Evolutionary conservation across 208 protist genomes (phyloP), one percentile per base, ranked within the genome.

Genomic region (Angomonas deanei): DNA sequence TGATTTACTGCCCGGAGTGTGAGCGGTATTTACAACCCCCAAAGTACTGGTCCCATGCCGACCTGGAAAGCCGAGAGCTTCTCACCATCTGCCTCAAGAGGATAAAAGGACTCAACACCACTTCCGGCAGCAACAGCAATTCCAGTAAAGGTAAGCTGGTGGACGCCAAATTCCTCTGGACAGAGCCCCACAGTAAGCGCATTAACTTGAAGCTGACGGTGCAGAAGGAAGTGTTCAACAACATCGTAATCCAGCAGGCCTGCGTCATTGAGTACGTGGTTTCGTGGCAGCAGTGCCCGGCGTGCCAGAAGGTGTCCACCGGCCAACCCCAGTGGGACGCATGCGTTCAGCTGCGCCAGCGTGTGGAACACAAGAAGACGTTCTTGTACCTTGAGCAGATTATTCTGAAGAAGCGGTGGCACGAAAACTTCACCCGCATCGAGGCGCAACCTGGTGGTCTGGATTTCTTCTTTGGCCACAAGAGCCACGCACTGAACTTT

Each of bases 91-190:
- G 97, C 64, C 74, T 99, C 17, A 99, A 99, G 66, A 82, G 91
- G 36, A 83, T 99, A 26, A 97, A 96, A 64, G 97, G 97, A 13
- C 75, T 99, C 26, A 96, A 75, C 62, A 86, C 74, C 59, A 91
- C 73, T 48, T 62, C 82, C 0, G 74, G 97, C 56, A 81, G 99
- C 24, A 99, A 99, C 61, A 82, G 76, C 23, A 80, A 98, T 10
- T 91, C 92, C 17, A 78, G 98, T 42, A 96, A 97, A 66, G 91
- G 99, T 26, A 97, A 98, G 62, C 82, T 99, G 11, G 68, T 99
- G 0, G 98, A 99, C 82, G 98, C 99, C 2, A 88, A 84, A 31
- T 99, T 99, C 69, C 70, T 99, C 17, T 99, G 98, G 98, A 99
- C 99, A 1, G 98, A 99, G 81, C 97, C 98, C 21, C 99, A 99